Conservation (phyloP, 257 asterid species). For the Solanum pinnatisectum region DNA sequence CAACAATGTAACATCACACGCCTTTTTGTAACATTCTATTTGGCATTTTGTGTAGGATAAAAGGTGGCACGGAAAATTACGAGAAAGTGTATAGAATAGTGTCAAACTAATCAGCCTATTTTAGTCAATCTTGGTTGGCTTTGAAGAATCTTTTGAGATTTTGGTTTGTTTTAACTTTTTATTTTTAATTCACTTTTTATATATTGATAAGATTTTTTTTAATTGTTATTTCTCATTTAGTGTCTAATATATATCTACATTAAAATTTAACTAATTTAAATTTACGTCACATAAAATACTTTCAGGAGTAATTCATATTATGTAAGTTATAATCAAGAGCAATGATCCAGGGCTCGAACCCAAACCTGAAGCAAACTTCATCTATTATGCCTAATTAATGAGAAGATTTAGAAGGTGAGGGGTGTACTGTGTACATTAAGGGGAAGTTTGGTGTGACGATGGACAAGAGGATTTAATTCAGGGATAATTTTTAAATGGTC, state of each 20-base stretch:
- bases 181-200: not conserved
- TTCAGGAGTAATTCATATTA: not conserved
- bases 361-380: too few relatives aligned
- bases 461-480: too few relatives aligned
- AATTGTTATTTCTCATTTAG: too few relatives aligned
- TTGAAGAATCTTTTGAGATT: not conserved
- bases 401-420: too few relatives aligned
- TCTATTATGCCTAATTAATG: too few relatives aligned
- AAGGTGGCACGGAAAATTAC: not conserved
- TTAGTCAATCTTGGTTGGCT: not conserved
- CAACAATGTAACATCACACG: not conserved
- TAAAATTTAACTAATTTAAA: too few relatives aligned
- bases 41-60: not conserved
- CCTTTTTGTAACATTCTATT: not conserved
- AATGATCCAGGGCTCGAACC: not conserved
- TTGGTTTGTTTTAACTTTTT: not conserved
- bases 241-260: too few relatives aligned
- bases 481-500: too few relatives aligned
- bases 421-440: too few relatives aligned
- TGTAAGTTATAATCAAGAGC: not conserved
- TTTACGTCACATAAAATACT: rapidly evolving
- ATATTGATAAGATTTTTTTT: not conserved
- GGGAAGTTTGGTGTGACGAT: too few relatives aligned
- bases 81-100: not conserved
- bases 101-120: not conserved